phyloP scores from a whole-genome alignment of 202 grass and related monocot genomes.

The Hordeum pubiflorum region DNA sequence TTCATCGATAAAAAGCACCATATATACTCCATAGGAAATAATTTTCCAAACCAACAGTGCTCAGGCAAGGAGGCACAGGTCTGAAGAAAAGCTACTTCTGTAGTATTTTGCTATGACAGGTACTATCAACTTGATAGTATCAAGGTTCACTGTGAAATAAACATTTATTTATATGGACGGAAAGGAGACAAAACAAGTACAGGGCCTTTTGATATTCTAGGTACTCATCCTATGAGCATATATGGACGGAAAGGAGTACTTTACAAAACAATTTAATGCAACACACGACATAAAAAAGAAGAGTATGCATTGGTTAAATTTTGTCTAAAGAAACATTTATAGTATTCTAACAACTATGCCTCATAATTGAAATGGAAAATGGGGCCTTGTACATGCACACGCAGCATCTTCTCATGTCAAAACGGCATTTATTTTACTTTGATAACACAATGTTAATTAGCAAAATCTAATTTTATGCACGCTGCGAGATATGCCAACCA shows the following conservation, averaged over 20 bases:
- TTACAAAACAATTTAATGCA: neutral
- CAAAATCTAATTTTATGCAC: neutral
- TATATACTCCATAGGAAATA: neutral
- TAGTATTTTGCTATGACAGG: neutral
- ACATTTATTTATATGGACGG: neutral
- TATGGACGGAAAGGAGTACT: neutral
- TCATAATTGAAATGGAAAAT: neutral
- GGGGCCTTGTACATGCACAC: neutral
- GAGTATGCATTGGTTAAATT: neutral
- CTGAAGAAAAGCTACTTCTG: neutral
- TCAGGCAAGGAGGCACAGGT: neutral
- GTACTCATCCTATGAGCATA: neutral
- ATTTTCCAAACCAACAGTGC: neutral
- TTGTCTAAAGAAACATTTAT: neutral
- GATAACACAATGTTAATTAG: neutral
- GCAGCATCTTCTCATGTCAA: neutral
- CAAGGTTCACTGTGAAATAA: neutral
- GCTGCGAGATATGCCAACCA: neutral
- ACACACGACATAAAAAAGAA: neutral
- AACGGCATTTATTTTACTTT: neutral
- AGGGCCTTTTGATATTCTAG: neutral
- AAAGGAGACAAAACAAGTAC: no score
- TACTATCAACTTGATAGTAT: neutral
- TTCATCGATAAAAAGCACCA: constrained; percentile 1
- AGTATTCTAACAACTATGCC: neutral